Evolutionary conservation across 179 eudicot genomes (phyloP).

Genomic region (Heliamphora ciliata): DNA sequence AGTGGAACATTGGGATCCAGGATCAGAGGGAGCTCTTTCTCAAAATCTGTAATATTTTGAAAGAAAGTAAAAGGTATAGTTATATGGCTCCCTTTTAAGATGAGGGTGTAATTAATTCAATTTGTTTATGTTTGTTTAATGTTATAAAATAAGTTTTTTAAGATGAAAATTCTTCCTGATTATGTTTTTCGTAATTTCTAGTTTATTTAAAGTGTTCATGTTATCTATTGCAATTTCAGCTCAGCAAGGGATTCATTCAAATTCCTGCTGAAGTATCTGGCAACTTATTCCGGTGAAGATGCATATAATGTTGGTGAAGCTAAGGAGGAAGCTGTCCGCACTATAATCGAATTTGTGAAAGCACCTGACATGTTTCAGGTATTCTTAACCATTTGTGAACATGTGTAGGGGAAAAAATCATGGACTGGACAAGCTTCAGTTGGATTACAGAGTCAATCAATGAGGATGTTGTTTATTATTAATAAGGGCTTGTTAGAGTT

Average conservation of each 20-base stretch:
- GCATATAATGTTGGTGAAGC: constrained; percentile 51
- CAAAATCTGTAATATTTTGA: constrained; percentile 56
- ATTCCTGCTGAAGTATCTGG: constrained; percentile 65
- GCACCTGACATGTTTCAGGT: constrained; percentile 99
- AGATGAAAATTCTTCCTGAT: neutral
- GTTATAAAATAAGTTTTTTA: neutral
- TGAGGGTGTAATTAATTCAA: neutral
- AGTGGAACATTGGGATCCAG: constrained; percentile 73
- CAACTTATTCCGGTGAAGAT: constrained; percentile 71
- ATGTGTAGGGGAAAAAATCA: neutral
- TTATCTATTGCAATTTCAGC: constrained; percentile 36
- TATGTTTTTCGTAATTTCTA: neutral
- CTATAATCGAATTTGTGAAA: constrained; percentile 73
- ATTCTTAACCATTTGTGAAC: constrained; percentile 13
- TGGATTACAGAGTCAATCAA: neutral
- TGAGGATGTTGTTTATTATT: neutral
- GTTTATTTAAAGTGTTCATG: constrained; percentile 5
- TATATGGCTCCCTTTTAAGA: neutral
- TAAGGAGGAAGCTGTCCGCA: constrained; percentile 70
- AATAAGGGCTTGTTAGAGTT: neutral
- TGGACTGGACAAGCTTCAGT: neutral
- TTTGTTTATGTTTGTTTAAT: neutral
- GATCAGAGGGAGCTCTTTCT: constrained; percentile 76
- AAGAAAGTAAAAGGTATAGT: constrained; percentile 68
- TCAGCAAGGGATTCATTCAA: constrained; percentile 67